Evolutionary conservation across 306 rosid species (phyloP), one percentile per base, ranked within the genome.

Genomic region (Albizia julibrissin): DNA sequence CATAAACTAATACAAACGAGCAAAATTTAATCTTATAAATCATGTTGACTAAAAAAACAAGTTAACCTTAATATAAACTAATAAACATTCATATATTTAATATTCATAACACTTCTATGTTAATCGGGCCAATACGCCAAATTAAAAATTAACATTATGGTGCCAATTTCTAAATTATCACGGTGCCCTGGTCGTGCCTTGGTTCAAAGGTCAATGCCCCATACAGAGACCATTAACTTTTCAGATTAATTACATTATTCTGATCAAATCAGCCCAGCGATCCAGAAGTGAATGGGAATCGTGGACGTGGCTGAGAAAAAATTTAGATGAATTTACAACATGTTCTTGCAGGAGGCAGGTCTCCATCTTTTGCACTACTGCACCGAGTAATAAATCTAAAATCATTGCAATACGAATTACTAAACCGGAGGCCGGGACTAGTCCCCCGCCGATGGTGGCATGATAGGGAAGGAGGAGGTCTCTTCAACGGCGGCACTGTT

Each of bases 381-480:
- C 26, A 52, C 58, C 61, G 61, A 7, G 61, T 19, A 19, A 52
- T 21, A 19, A 52, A 52, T 6, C 62, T 9, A 56, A n/a, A 8
- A 27, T 56, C 61, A 56, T 8, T 21, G 27, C 19, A 26, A 61
- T 11, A 21, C 13, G 47, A 3, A 3, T 16, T 2, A 3, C 83
- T 73, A 94, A 79, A 91, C 91, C 14, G 91, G 89, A 8, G 88
- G 88, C 21, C 89, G 84, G 18, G 56, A 80, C 12, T 93, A 84
- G 12, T 43, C 40, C 47, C 74, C 27, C 13, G 83, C 79, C 13
- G 74, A 26, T 0, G 71, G 59, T 26, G 94, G 86, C 82, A 52
- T 62, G 1, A 65, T 69, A 1, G 90, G 79, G 5, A 40, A 81
- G 5, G 67, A n/a, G 11, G 93, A 86, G 2, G 85, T 67, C 21